Conservation (phyloP, 306 rosid genomes). For the Pyrus betulifolia region DNA sequence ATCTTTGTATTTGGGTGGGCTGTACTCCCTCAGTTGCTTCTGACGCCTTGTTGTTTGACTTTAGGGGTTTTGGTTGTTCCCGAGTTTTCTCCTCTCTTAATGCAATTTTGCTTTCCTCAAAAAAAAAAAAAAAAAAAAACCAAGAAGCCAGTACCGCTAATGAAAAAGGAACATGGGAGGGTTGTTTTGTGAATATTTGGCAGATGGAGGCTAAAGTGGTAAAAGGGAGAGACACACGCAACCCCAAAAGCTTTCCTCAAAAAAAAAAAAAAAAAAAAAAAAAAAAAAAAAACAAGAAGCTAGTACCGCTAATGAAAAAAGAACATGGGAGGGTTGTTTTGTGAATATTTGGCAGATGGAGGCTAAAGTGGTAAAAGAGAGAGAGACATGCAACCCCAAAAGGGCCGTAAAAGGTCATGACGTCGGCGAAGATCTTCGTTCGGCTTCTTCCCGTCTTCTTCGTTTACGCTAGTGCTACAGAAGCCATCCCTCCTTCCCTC, state of each 20-base stretch:
- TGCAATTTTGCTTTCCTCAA: too few relatives aligned
- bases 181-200: background rate
- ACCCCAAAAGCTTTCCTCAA: background rate
- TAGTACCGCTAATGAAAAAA: background rate
- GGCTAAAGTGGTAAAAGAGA: background rate
- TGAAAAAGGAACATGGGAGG: background rate
- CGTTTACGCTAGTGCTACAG: background rate
- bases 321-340: background rate
- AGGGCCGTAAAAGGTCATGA: conserved; percentile 15
- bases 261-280: too few relatives aligned
- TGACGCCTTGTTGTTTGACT: too few relatives aligned
- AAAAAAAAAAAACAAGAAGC: too few relatives aligned
- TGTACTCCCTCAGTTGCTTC: too few relatives aligned
- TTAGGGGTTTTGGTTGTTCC: too few relatives aligned
- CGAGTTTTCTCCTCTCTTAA: too few relatives aligned
- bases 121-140: too few relatives aligned
- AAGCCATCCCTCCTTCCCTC: conserved; percentile 21
- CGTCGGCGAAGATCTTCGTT: conserved; percentile 34
- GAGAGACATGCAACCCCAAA: background rate
- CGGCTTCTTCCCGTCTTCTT: conserved; percentile 7
- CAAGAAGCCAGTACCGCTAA: too few relatives aligned
- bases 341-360: background rate
- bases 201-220: background rate
- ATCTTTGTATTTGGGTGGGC: too few relatives aligned
- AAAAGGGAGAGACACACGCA: background rate